Evolutionary conservation across 495 filamentous ascomycete species (phyloP), one percentile per base, ranked within the genome.

Genomic region (Apiosordaria backusii): DNA sequence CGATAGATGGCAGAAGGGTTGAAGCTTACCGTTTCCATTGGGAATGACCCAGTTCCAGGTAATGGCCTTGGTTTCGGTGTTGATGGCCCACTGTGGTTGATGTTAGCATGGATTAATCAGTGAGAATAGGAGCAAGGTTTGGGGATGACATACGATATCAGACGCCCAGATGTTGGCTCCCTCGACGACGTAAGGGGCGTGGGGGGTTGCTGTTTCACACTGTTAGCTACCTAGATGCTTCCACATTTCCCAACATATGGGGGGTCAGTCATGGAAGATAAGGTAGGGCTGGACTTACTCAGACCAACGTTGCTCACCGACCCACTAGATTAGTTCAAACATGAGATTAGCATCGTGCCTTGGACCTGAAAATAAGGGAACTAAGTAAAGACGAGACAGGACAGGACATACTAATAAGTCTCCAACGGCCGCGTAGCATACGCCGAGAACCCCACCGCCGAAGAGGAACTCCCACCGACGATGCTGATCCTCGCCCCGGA

Each of bases 81-180:
- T n/a, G n/a, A 65, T 4, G 15, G 67, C 59, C 58, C 57, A 68
- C 66, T 68, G 50, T 10, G 10, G 35, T 4, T 10, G 22, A n/a
- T 18, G 29, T 27, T 10, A 35, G 16, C 16, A 53, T 22, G 21
- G 53, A 18, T 18, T 16, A 50, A 4, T 4, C 29, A 22, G 4
- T 4, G 18, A 4, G 10, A 27, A 24, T 15, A 22, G 18, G 21
- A 18, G 40, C n/a, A 19, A n/a, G n/a, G n/a, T n/a, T n/a, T n/a
- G n/a, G n/a, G n/a, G n/a, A n/a, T n/a, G n/a, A n/a, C 66, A 53
- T 64, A 68, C 66, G 57, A 68, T 68, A 18, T 68, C 67, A 5
- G 62, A 24, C 4, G 61, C 67, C 52, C 59, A 59, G 19, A n/a
- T 53, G 40, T 15, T 52, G 57, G 5, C 16, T 3, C 50, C 62